Conservation (phyloP, 139 green algal species). For the Coelastrella sp. region DNA sequence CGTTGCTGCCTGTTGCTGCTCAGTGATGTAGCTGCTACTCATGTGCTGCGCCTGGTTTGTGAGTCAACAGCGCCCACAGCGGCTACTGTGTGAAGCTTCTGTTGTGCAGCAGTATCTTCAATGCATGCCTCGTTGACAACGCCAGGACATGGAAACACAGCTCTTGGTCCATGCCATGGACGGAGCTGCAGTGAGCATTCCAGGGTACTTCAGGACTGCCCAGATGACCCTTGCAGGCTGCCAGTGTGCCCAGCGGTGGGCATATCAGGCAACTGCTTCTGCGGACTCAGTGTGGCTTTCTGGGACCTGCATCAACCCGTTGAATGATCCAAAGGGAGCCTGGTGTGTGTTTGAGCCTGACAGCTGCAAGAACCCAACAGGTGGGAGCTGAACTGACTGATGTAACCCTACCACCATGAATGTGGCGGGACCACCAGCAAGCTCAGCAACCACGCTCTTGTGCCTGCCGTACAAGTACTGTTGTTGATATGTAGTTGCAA, state of each 20-base stretch:
- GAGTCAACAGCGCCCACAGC: too few relatives aligned
- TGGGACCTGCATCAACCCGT: conserved; percentile 49
- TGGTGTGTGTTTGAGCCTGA: conserved; percentile 50
- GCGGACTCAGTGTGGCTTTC: neutral
- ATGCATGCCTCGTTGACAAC: neutral
- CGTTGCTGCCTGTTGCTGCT: too few relatives aligned
- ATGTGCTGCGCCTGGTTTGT: too few relatives aligned
- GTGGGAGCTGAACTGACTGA: neutral
- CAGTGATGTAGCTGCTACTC: too few relatives aligned
- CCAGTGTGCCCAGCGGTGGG: conserved; percentile 52
- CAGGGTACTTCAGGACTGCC: conserved; percentile 41
- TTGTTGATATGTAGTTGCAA: too few relatives aligned
- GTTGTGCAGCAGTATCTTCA: too few relatives aligned
- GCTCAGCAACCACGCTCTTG: too few relatives aligned
- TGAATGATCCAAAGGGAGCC: neutral
- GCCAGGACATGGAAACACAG: conserved; percentile 39
- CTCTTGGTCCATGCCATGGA: conserved; percentile 24
- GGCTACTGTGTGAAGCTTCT: too few relatives aligned
- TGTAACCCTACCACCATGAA: too few relatives aligned
- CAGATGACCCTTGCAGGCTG: conserved; percentile 52
- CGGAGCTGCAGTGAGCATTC: neutral
- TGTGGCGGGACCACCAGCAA: too few relatives aligned
- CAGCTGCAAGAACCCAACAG: conserved; percentile 37
- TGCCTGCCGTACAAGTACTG: too few relatives aligned
- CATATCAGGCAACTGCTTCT: too few relatives aligned